Percentiles rank a stretch among this genome's conserved stretches.
Evolutionary conservation across 2,329 filamentous ascomycete species (phyloP).

Genomic region (Neodidymelliopsis sp.): DNA sequence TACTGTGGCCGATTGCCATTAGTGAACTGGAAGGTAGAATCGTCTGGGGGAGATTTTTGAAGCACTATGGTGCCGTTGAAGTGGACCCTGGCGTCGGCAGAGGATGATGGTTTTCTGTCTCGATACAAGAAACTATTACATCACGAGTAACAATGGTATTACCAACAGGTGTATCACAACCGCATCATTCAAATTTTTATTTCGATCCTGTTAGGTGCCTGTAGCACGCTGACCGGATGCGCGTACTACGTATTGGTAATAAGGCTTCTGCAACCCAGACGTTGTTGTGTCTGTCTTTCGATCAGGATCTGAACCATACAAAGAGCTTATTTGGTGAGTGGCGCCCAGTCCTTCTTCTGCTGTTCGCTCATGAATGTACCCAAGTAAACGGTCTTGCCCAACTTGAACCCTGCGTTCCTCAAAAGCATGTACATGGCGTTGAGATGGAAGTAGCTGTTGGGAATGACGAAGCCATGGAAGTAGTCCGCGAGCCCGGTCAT

Average conservation of each 20-base stretch:
- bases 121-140: too few relatives aligned
- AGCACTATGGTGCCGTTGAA: conserved; percentile 23
- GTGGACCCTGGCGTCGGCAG: conserved; percentile 18
- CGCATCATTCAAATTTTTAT: too few relatives aligned
- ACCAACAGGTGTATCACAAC: too few relatives aligned
- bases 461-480: conserved; percentile 24
- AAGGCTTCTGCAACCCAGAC: too few relatives aligned
- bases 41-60: conserved; percentile 21
- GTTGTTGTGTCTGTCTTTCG: too few relatives aligned
- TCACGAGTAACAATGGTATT: too few relatives aligned
- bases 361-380: conserved; percentile 28
- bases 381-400: conserved; percentile 28
- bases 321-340: too few relatives aligned
- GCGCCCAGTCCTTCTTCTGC: conserved; percentile 28
- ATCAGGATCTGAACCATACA: too few relatives aligned
- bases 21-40: conserved; percentile 7
- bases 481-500: conserved; percentile 25
- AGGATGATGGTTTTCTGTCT: conserved; percentile 1
- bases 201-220: too few relatives aligned
- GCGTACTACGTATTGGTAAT: too few relatives aligned
- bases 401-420: conserved; percentile 26
- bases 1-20: conserved; percentile 24
- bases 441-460: conserved; percentile 35
- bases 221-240: too few relatives aligned
- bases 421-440: conserved; percentile 36